Conservation (phyloP, 805 yeast species). For the Kluyveromyces lactis region DNA sequence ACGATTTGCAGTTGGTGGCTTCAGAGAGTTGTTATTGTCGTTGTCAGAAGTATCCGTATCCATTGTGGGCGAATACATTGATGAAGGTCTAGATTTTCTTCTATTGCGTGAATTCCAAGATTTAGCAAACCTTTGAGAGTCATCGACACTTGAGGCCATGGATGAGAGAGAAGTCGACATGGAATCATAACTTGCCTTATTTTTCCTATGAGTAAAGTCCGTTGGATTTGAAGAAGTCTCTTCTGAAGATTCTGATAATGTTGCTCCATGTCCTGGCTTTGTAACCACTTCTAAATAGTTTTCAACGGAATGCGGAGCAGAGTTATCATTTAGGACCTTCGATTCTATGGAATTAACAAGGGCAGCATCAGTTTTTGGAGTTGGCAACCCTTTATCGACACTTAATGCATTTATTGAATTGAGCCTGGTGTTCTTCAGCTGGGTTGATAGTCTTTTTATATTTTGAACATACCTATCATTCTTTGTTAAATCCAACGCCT, state of each 20-base stretch:
- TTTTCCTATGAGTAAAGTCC: conserved; percentile 22
- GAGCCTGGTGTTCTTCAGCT: conserved; percentile 9
- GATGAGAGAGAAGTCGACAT: conserved; percentile 28
- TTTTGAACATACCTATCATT: conserved; percentile 17
- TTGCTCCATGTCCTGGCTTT: conserved; percentile 4
- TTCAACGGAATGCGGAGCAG: no score
- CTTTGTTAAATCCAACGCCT: not conserved
- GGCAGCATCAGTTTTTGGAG: not conserved
- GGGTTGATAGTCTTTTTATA: conserved; percentile 23
- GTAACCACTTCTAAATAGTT: no score
- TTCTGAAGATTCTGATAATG: conserved; percentile 18
- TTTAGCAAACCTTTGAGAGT: conserved; percentile 27
- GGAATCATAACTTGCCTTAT: conserved; percentile 24
- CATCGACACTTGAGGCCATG: conserved; percentile 26
- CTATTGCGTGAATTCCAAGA: conserved; percentile 30
- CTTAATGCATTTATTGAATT: not conserved
- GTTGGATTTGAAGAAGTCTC: conserved; percentile 27
- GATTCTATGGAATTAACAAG: not conserved
- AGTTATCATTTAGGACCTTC: no score
- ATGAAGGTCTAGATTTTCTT: conserved; percentile 18
- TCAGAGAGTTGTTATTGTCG: not conserved
- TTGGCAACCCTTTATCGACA: not conserved
- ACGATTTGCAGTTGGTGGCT: conserved; percentile 3
- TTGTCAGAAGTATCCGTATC: not conserved
- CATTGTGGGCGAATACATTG: conserved; percentile 1